Evolutionary conservation across 164 flowering plant species (phyloP), one percentile per base, ranked within the genome.

Genomic region (Houttuynia cordata): DNA sequence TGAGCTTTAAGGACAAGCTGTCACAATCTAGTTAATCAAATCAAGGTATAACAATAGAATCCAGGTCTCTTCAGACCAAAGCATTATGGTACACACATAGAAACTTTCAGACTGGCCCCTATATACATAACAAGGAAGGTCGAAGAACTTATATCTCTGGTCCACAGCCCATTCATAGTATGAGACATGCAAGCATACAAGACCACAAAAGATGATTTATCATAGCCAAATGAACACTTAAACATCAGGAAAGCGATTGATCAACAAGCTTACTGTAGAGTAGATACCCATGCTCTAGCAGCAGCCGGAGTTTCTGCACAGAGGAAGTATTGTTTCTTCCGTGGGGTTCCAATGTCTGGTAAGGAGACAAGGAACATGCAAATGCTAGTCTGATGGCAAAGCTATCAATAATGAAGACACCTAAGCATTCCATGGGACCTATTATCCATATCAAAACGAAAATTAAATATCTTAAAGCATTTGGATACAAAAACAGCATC

Each of bases 281-380:
- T 94, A 60, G 95, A 77, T 47, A 94, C 95, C 99, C 97, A 94
- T 56, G 99, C 99, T 77, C 83, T 91, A 62, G 99, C 85, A 63
- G 99, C 97, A 68, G 85, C 93, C 66, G 99, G 96, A 74, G 97
- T 94, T 78, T 94, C 96, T 45, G 99, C 93, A 80, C 99, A 90
- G 9, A 94, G 87, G 68, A 81, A 90, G 69, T 88, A 90, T 51
- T 93, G 97, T 60, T 83, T 85, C 59, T 86, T 94, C 81, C 88
- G 94, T 57, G 99, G 97, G 42, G 96, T 88, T 57, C 88, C 99
- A 73, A 94, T 81, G 77, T 91, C 99, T 94, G 65, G 55, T 53
- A 2, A 20, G 10, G 41, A 52, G 81, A 83, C 68, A 87, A 85
- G 86, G 59, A 73, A 63, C 47, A 67, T 17, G 22, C 39, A 61